These are phyloP conservation scores for Hyphopichia pseudoburtonii DNA, from an alignment of 1,139 yeast genomes.

Conservation along the genomic window DNA sequence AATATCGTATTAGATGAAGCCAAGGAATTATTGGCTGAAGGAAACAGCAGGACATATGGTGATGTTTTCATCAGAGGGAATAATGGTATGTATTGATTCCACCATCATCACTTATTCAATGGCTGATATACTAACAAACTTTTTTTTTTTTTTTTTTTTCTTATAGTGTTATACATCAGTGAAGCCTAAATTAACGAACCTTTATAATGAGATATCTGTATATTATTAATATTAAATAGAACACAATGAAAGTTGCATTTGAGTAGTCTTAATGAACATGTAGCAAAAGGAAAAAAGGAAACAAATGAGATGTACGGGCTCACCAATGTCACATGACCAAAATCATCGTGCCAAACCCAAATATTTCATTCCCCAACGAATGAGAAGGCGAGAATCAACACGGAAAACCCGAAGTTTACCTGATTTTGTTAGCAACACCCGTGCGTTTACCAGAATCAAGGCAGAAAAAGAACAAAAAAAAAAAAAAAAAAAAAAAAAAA, in stretches of 20 bases:
- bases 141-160: not conserved
- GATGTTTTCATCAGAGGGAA: conserved; percentile 96
- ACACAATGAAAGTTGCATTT: too few species aligned
- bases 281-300: too few species aligned
- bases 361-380: conserved; percentile 3
- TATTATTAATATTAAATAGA: not conserved
- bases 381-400: conserved; percentile 1
- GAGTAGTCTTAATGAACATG: too few species aligned
- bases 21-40: conserved; percentile 63
- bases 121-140: not conserved
- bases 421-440: not conserved
- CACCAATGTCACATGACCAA: not conserved
- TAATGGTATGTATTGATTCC: conserved; percentile 59
- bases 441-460: not conserved
- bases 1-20: conserved; percentile 84
- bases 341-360: too few species aligned
- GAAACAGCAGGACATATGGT: conserved; percentile 60
- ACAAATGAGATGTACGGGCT: not conserved
- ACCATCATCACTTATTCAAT: not conserved
- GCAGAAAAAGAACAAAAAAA: not conserved
- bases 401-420: not conserved
- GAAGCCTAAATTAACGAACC: conserved; percentile 30
- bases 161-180: conserved; percentile 47
- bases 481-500: not conserved
- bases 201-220: not conserved